phyloP scores from a whole-genome alignment of 2,329 filamentous ascomycete genomes.

The Penicillium sumatraense region DNA sequence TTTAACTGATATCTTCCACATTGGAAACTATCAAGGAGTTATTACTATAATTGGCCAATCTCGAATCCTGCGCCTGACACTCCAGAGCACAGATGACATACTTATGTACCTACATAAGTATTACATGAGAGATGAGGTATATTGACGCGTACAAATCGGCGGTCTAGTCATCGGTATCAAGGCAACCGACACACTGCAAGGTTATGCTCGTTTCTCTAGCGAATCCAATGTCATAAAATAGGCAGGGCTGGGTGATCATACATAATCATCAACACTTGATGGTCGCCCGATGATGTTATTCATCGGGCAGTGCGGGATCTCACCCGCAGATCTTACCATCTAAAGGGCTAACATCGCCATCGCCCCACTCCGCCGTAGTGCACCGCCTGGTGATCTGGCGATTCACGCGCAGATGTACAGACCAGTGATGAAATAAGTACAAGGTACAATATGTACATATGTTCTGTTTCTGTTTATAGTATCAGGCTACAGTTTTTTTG shows the following conservation, averaged over 20 bases:
- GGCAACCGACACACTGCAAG: background rate
- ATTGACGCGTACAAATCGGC: background rate
- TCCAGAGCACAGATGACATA: background rate
- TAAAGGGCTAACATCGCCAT: background rate
- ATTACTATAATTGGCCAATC: background rate
- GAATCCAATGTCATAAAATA: background rate
- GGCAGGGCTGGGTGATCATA: background rate
- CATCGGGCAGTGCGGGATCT: background rate
- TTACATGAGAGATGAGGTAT: too few species aligned
- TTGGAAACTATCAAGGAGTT: background rate
- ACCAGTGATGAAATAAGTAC: too few species aligned
- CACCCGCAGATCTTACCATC: background rate
- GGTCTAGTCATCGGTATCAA: background rate
- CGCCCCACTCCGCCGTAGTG: background rate
- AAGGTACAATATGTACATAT: too few species aligned
- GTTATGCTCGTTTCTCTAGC: background rate
- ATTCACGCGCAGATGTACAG: background rate
- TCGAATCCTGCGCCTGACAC: background rate
- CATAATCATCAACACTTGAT: background rate
- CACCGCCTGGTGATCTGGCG: background rate
- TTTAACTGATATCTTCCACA: too few species aligned
- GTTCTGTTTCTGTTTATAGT: background rate
- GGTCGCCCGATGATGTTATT: background rate
- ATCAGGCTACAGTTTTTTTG: background rate
- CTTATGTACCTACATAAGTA: too few species aligned